These are phyloP conservation scores for Cucurbitaria berberidis DNA, from an alignment of 2,329 filamentous ascomycete genomes.

Conservation along the genomic window DNA sequence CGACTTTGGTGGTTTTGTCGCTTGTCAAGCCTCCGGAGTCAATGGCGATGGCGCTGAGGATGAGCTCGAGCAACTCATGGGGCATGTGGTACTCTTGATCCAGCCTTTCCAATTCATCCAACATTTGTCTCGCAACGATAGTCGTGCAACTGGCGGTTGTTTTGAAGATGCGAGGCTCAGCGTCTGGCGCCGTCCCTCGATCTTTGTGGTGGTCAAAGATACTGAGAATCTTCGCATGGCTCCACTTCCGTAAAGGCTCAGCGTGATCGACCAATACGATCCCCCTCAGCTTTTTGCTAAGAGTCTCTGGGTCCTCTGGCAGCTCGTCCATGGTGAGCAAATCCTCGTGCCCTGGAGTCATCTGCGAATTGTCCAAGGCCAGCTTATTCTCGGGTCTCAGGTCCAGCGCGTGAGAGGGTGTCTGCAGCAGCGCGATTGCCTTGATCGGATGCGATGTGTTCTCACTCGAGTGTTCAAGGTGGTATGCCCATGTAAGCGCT, in stretches of 20 bases:
- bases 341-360: constrained; percentile 56
- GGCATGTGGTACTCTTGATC: constrained; percentile 56
- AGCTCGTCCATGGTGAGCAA: constrained; percentile 57
- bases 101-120: constrained; percentile 53
- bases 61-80: constrained; percentile 57
- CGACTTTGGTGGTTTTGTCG: constrained; percentile 48
- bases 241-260: constrained; percentile 53
- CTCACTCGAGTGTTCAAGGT: constrained; percentile 53
- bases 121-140: constrained; percentile 55
- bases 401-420: constrained; percentile 54
- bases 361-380: constrained; percentile 53
- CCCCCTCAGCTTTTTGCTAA: constrained; percentile 52
- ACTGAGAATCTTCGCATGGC: constrained; percentile 51
- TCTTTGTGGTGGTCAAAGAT: constrained; percentile 58
- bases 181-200: constrained; percentile 49
- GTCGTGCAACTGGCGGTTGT: constrained; percentile 54
- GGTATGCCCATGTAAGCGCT: constrained; percentile 57
- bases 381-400: constrained; percentile 57
- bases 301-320: constrained; percentile 55
- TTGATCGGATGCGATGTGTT: constrained; percentile 53
- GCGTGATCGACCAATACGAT: constrained; percentile 56
- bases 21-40: constrained; percentile 51
- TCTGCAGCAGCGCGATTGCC: constrained; percentile 56
- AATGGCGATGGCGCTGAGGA: constrained; percentile 56
- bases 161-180: constrained; percentile 54